These are phyloP conservation scores for Wilhelminamyces savonicus DNA, from an alignment of 805 yeast genomes.

Conservation along the genomic window DNA sequence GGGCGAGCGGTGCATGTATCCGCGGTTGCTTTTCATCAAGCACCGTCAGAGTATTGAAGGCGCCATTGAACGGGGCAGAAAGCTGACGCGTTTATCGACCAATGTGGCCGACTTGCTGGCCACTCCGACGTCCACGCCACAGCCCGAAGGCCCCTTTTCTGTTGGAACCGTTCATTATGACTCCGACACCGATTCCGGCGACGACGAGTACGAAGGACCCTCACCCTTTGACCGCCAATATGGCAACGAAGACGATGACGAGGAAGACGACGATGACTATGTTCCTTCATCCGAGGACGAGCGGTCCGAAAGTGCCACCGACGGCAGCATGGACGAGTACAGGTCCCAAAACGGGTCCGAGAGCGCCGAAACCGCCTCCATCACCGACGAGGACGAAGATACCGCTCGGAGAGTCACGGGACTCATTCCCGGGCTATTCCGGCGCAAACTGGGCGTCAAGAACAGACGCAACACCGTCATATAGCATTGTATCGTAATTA, in stretches of 20 bases:
- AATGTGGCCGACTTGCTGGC: too few relatives aligned
- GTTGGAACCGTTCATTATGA: too few relatives aligned
- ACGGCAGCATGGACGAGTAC: not conserved
- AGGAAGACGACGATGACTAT: conserved; percentile 4
- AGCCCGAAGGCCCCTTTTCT: too few relatives aligned
- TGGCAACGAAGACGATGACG: conserved; percentile 4
- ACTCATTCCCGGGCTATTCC: too few relatives aligned
- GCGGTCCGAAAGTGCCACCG: not conserved
- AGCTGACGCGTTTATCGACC: conserved; percentile 11
- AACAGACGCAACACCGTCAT: not conserved
- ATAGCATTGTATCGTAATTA: conserved; percentile 2
- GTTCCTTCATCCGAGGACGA: conserved; percentile 1
- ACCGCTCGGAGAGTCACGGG: too few relatives aligned
- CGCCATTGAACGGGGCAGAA: conserved; percentile 49
- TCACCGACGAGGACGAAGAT: conserved; percentile 1
- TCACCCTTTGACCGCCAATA: too few relatives aligned
- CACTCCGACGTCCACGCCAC: too few relatives aligned
- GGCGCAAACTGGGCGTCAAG: too few relatives aligned
- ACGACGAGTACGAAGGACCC: too few relatives aligned
- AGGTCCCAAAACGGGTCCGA: conserved; percentile 1
- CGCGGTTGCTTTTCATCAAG: conserved; percentile 57
- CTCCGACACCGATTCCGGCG: too few relatives aligned
- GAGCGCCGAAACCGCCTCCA: conserved; percentile 1
- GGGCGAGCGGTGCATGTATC: conserved; percentile 64
- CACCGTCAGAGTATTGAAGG: conserved; percentile 63